Evolutionary conservation across 768 basidiomycete genomes (phyloP), one percentile per base, ranked within the genome.

Genomic region (Leccinum boreale): DNA sequence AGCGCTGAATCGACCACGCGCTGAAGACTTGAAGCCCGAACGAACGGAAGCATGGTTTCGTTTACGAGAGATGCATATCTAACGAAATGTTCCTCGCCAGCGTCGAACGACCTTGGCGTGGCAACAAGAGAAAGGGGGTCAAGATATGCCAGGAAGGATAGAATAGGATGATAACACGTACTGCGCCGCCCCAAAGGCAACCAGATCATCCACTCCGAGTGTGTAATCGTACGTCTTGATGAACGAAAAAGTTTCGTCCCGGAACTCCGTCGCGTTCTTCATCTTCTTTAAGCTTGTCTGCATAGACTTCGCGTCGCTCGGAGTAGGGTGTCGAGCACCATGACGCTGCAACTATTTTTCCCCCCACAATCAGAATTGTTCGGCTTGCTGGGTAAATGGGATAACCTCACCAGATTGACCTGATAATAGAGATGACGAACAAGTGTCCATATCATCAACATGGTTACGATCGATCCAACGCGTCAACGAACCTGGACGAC

Each of bases 111-210:
- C 56, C 82, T 81, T 51, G 29, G 17, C 19, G 21, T 17, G 44
- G 28, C 24, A 39, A 17, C 2, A 17, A 17, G 6, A 36, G 35
- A 50, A 2, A 28, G 31, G 26, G 29, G 26, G 12, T 7, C 10
- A n/a, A 12, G 4, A n/a, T 81, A 83, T 0, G 79, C n/a, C n/a
- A 10, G 39, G 39, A 42, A 77, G 83, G 87, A 2, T 67, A 76
- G 64, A 80, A 85, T 52, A 42, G 26, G 46, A 23, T 24, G 80
- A 85, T 42, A 4, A 42, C 4, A 42, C 85, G 42, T 63, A 88
- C 89, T 90, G 81, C 1, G 70, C 66, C 3, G 83, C 86, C 10
- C 92, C 90, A 51, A 84, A 84, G 1, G 81, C 79, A 9, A 92
- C 78, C 4, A 92, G 73, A 59, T 85, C 79, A 47, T 84, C 78